Conservation (phyloP, 106 monocot species). For the Platanthera zijinensis region DNA sequence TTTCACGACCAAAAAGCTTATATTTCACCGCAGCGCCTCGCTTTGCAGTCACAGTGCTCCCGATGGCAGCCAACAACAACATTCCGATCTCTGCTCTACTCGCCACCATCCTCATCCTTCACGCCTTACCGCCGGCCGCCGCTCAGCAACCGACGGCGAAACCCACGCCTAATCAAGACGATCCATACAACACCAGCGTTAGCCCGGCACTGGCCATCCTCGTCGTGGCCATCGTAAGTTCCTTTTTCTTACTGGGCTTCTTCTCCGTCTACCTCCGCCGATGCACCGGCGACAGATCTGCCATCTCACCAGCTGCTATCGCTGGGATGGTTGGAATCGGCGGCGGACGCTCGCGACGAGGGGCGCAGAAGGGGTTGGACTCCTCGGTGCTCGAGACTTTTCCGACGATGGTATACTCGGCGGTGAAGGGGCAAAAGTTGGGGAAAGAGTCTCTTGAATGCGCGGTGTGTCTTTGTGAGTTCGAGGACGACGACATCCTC, state of each 20-base stretch:
- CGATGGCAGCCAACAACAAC: background rate
- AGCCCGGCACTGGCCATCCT: conserved; percentile 18
- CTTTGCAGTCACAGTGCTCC: background rate
- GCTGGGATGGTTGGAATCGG: background rate
- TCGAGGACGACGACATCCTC: conserved; percentile 37
- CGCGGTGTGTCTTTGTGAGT: conserved; percentile 49
- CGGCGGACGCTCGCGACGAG: background rate
- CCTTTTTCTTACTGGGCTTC: conserved; percentile 20
- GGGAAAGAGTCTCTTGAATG: conserved; percentile 44
- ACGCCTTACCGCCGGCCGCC: background rate
- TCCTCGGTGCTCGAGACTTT: conserved; percentile 21
- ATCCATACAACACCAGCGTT: conserved; percentile 5
- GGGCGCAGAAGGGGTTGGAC: conserved; percentile 10
- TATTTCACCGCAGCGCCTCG: background rate
- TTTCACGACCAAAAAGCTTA: too few species aligned
- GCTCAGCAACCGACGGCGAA: background rate
- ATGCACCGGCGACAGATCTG: conserved; percentile 12
- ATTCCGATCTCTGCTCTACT: background rate
- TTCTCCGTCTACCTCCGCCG: conserved; percentile 23
- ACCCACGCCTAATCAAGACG: background rate
- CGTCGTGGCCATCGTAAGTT: conserved; percentile 15
- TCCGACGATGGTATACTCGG: conserved; percentile 21
- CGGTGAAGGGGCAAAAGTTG: conserved; percentile 12
- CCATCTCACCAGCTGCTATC: background rate
- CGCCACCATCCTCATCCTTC: background rate